Conservation (phyloP, 202 grass and related monocot genomes). For the Elaeis oleifera region DNA sequence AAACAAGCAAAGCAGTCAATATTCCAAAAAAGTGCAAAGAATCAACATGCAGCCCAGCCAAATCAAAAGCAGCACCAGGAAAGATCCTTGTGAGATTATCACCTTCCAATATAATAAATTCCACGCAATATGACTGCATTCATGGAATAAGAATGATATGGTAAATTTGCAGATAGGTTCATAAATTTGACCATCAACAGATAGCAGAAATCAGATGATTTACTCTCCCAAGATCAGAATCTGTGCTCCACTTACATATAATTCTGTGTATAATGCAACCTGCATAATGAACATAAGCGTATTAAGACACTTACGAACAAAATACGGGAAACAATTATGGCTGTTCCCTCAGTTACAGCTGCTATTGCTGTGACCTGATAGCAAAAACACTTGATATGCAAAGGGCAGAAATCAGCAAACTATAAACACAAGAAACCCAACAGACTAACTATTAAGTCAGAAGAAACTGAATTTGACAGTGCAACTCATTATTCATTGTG, state of each 20-base stretch:
- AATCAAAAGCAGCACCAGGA: constrained; percentile 46
- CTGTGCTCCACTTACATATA: constrained; percentile 69
- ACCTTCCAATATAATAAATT: constrained; percentile 95
- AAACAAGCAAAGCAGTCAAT: constrained; percentile 64
- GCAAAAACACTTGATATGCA: too few species aligned
- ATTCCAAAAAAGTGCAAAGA: constrained; percentile 71
- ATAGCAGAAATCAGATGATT: constrained; percentile 3
- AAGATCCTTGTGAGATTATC: constrained; percentile 87
- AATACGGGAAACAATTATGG: too few species aligned
- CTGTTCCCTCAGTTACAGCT: too few species aligned
- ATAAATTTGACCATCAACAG: neutral
- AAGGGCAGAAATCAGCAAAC: too few species aligned
- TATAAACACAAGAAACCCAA: neutral
- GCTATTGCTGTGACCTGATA: too few species aligned
- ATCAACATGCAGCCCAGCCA: constrained; percentile 55
- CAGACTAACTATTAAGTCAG: too few species aligned
- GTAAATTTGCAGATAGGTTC: neutral
- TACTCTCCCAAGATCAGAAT: constrained; percentile 14
- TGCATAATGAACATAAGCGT: constrained; percentile 36
- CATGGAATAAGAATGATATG: constrained; percentile 19
- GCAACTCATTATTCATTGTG: too few species aligned
- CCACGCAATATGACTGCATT: constrained; percentile 83
- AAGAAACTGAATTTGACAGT: too few species aligned
- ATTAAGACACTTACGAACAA: neutral
- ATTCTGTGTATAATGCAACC: constrained; percentile 77